Base-by-base conservation (phyloP, 495 filamentous ascomycete species). In the Hypoxylon rickii region DNA sequence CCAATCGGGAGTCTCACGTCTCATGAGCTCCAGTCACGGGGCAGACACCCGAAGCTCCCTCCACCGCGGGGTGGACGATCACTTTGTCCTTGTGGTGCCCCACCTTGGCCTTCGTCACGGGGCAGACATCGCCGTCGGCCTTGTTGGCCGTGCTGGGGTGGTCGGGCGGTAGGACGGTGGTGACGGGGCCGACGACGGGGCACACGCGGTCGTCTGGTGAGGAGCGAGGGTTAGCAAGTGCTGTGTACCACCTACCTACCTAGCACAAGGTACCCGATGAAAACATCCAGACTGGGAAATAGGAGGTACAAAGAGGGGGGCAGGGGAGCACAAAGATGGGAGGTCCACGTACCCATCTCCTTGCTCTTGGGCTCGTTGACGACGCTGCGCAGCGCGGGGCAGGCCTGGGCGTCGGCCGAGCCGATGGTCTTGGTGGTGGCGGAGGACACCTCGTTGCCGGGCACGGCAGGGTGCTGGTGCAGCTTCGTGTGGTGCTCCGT, bases 31-130 rank as follows among this genome's bases (percentile, higher is more conserved):
- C 73, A 8, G 71, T 70, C 42, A 78, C 75, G 10, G 75, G 75
- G 36, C 72, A 78, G 1, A 77, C 71, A 13, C 70, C 70, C 1
- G 63, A 67, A 2, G 59, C 51, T 6, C 54, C 47, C 3, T 63
- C 69, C 33, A 77, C 55, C 16, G 59, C 66, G 7, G 75, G 75
- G 42, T 77, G 75, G 4, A 52, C 70, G 21, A 63, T 33, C n/a
- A 78, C 59, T 51, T 68, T 74, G 24, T 73, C 74, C 62, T 76
- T 73, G 48, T 78, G 75, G 40, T 78, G 75, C 10, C 71, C 75
- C 1, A 78, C 70, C 48, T 64, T 67, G 31, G 75, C 75, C 65
- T 77, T 77, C 19, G 77, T 79, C 34, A 82, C 69, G 4, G 78
- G 78, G 55, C 80, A 81, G 41, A 73, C 72, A 18, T 59, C 71